Conservation (phyloP, 2,329 filamentous ascomycete genomes). For the Colletotrichum lentis region DNA sequence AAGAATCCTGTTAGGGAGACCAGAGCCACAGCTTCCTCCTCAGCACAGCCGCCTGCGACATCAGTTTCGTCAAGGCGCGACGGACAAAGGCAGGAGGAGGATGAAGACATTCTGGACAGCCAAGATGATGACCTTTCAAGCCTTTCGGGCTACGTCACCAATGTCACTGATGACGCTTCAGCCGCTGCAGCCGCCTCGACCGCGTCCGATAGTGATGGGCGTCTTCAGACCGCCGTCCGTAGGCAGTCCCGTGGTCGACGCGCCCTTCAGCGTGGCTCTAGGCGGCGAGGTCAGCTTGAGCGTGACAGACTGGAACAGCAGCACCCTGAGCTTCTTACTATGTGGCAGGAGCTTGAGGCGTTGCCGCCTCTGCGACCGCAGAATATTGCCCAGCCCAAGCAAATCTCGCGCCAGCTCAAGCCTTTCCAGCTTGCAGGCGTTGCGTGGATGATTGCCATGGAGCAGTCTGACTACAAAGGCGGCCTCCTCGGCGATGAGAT, state of each 20-base stretch:
- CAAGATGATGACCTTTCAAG: conserved; percentile 22
- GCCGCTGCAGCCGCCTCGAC: not conserved
- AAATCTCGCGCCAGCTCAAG: conserved; percentile 85
- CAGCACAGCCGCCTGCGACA: not conserved
- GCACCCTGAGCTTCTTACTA: conserved; percentile 81
- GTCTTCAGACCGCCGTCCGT: conserved; percentile 16
- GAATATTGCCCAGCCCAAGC: conserved; percentile 74
- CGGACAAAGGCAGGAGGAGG: no score
- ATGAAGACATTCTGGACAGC: not conserved
- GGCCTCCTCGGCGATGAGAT: conserved; percentile 96
- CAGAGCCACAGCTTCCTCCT: conserved; percentile 4
- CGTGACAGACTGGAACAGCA: conserved; percentile 74
- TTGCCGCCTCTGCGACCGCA: conserved; percentile 70
- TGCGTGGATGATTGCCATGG: conserved; percentile 93
- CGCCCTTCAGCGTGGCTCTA: conserved; percentile 44
- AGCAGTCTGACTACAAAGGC: conserved; percentile 83
- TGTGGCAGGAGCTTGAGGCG: conserved; percentile 82
- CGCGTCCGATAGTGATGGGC: conserved; percentile 5
- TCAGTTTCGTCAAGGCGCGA: no score
- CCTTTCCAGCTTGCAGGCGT: conserved; percentile 93
- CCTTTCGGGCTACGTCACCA: conserved; percentile 2
- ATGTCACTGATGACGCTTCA: conserved; percentile 8
- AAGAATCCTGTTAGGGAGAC: conserved; percentile 17
- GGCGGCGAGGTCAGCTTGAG: conserved; percentile 52
- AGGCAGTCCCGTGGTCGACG: conserved; percentile 46